Evolutionary conservation across 805 yeast species (phyloP), one percentile per base, ranked within the genome.

Genomic region (Jamesozyma hellenica): DNA sequence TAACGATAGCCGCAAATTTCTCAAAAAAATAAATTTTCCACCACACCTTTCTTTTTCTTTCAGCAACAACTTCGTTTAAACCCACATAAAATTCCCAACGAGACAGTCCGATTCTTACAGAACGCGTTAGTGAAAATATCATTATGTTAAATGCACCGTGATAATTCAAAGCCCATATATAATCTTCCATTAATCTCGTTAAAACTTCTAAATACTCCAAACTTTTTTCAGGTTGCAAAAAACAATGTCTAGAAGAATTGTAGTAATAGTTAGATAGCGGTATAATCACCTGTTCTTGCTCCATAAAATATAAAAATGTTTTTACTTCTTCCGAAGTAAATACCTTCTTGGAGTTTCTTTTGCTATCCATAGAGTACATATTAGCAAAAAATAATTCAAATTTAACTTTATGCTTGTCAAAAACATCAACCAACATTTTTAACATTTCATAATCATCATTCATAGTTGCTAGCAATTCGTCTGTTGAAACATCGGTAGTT

Each of bases 81-180:
- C 62, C 62, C n/a, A 56, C 55, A 39, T 56, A 56, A 36, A 40
- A 56, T 35, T 60, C 64, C 64, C 64, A 60, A 14, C 61, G 48
- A 9, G 51, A 45, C 4, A 58, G 41, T 4, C 64, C 64, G 37
- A 50, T 39, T n/a, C 38, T 46, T 13, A 43, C 39, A 4, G 60
- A 56, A 34, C 49, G 48, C 27, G 48, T 47, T 3, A 51, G 34
- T 2, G 56, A 54, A 14, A 49, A 46, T 1, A 45, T 47, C n/a
- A 53, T 32, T 2, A 54, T 52, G 32, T 48, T 51, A 23, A 44
- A 46, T 26, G 45, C 43, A 2, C 53, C 54, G 34, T 49, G 49
- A 17, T 35, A 40, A 36, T 56, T 60, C 4, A 50, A 49, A 26
- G 51, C 27, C 58, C 59, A 54, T 9, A 45, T 21, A 35, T 53